Percentiles rank a stretch among this genome's conserved stretches.
These are phyloP conservation scores for Botryotinia calthae DNA, from an alignment of 2,329 filamentous ascomycete species.

Conservation along the genomic window DNA sequence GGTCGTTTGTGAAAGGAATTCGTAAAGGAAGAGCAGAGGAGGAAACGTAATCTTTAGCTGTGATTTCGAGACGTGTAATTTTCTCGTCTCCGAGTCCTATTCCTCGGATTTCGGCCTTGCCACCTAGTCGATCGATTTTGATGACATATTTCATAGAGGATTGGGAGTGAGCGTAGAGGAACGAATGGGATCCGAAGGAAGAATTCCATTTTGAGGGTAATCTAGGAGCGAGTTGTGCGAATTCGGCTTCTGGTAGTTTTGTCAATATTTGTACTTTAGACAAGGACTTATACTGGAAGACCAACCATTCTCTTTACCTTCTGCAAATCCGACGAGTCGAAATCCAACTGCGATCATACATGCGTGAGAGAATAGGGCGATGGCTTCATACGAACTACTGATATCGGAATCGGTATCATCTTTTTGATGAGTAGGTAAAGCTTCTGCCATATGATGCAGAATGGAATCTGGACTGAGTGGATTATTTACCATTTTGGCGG, in stretches of 20 bases:
- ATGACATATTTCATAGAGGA: slow-evolving; percentile 82
- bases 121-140: slow-evolving; percentile 77
- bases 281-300: slow-evolving; percentile 2
- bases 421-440: slow-evolving; percentile 53
- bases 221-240: slow-evolving; percentile 55
- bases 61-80: slow-evolving; percentile 74
- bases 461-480: slow-evolving; percentile 48
- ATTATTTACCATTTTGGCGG: slow-evolving; percentile 35
- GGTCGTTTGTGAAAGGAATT: slow-evolving; percentile 47
- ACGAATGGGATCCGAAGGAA: slow-evolving; percentile 67
- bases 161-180: slow-evolving; percentile 83
- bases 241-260: slow-evolving; percentile 50
- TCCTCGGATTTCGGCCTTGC: slow-evolving; percentile 79
- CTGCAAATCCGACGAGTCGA: slow-evolving; percentile 75
- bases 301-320: slow-evolving; percentile 72
- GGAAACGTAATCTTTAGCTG: slow-evolving; percentile 71
- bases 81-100: slow-evolving; percentile 77
- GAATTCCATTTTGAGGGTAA: slow-evolving; percentile 81
- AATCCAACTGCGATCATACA: slow-evolving; percentile 81
- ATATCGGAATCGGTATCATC: slow-evolving; percentile 59
- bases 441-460: slow-evolving; percentile 57
- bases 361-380: slow-evolving; percentile 81
- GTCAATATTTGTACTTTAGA: slow-evolving; percentile 12
- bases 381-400: slow-evolving; percentile 72
- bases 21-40: slow-evolving; percentile 54